Conservation (phyloP, 108 stramenopile species). For the Seminavis robusta region DNA sequence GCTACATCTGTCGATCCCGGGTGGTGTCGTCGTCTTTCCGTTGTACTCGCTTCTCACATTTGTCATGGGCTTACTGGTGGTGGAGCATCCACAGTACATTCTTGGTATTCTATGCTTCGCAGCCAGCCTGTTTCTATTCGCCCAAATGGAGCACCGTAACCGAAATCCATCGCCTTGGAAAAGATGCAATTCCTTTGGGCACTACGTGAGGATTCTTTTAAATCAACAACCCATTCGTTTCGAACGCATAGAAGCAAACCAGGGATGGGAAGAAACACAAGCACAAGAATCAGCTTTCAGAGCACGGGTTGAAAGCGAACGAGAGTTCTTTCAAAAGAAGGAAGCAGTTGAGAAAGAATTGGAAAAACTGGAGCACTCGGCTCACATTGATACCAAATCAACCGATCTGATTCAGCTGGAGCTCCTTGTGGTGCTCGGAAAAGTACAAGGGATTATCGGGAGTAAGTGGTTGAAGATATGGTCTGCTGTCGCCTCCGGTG, state of each 20-base stretch:
- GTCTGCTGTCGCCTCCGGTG: neutral
- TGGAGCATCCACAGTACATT: conserved; percentile 55
- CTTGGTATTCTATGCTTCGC: conserved; percentile 37
- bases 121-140: conserved; percentile 68
- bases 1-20: conserved; percentile 4
- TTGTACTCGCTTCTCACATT: conserved; percentile 17
- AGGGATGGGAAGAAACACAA: conserved; percentile 14
- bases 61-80: conserved; percentile 29
- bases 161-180: conserved; percentile 75
- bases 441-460: conserved; percentile 24
- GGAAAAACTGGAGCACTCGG: conserved; percentile 12
- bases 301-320: conserved; percentile 9
- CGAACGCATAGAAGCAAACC: conserved; percentile 10
- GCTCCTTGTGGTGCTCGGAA: conserved; percentile 12
- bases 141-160: conserved; percentile 41
- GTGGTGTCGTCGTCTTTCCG: conserved; percentile 4
- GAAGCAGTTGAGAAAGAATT: conserved; percentile 15
- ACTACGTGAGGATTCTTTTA: conserved; percentile 44
- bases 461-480: too few relatives aligned
- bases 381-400: conserved; percentile 11
- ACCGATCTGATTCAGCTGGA: conserved; percentile 11
- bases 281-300: conserved; percentile 1
- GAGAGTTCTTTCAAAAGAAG: conserved; percentile 14
- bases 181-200: conserved; percentile 48
- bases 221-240: too few relatives aligned